A percentile compares a stretch with the other conserved stretches of the same genome.
Conservation (phyloP, 345 rosid species). For the Linum tenue region DNA sequence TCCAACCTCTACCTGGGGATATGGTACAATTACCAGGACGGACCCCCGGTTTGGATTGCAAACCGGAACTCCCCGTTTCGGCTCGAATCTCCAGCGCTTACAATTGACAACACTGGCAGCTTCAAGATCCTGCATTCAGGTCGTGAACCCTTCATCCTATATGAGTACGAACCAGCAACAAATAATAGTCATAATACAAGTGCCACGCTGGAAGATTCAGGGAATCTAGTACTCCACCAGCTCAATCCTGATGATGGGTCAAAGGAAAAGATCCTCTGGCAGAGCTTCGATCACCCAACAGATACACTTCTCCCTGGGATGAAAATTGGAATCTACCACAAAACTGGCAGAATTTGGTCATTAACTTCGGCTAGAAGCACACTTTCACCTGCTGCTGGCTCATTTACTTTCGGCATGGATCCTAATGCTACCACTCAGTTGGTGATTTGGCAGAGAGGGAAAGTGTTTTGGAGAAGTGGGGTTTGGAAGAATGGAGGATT, state of each 20-base stretch:
- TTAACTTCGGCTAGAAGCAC: constrained; percentile 12
- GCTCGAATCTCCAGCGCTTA: background rate
- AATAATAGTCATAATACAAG: background rate
- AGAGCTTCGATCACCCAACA: constrained; percentile 38
- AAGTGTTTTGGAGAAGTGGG: constrained; percentile 11
- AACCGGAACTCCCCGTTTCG: background rate
- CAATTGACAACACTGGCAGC: background rate
- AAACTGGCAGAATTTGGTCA: background rate
- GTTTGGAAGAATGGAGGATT: constrained; percentile 5
- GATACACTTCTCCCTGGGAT: constrained; percentile 28
- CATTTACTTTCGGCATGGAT: constrained; percentile 11
- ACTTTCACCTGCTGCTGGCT: constrained; percentile 3
- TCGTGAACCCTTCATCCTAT: background rate
- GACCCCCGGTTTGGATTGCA: background rate
- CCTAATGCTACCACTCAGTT: background rate
- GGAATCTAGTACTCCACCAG: background rate
- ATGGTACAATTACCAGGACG: background rate
- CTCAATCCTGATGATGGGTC: background rate
- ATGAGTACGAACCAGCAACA: background rate
- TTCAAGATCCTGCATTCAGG: background rate
- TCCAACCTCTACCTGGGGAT: background rate
- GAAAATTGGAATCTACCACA: constrained; percentile 9
- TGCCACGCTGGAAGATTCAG: background rate
- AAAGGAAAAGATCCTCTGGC: constrained; percentile 13
- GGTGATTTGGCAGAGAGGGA: constrained; percentile 12